These are phyloP conservation scores for Ephemerocybe angulata DNA, from an alignment of 768 basidiomycete genomes.

Conservation along the genomic window DNA sequence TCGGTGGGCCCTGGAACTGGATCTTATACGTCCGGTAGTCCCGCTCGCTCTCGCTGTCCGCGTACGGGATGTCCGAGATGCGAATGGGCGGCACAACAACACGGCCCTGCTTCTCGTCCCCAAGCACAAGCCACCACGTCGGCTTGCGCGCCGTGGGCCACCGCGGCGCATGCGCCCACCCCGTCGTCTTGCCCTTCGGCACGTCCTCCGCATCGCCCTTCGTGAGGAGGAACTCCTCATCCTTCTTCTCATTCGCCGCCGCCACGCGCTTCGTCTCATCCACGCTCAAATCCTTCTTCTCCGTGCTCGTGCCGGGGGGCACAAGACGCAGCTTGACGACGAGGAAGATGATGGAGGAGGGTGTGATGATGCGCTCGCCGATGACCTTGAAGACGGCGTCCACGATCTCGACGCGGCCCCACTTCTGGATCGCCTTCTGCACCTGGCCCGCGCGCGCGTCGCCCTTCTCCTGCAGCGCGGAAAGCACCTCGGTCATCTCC, in stretches of 20 bases:
- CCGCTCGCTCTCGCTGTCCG: constrained; percentile 38
- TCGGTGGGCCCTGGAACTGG: constrained; percentile 92
- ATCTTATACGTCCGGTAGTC: constrained; percentile 84
- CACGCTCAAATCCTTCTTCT: constrained; percentile 39
- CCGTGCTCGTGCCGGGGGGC: constrained; percentile 41
- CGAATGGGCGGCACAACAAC: constrained; percentile 85
- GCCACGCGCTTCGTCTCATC: constrained; percentile 47
- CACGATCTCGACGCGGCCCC: constrained; percentile 76
- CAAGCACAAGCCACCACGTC: constrained; percentile 88
- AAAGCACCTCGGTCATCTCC: constrained; percentile 44
- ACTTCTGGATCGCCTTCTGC: constrained; percentile 62
- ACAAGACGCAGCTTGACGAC: constrained; percentile 77
- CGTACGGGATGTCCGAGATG: constrained; percentile 74
- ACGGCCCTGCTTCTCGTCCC: constrained; percentile 79
- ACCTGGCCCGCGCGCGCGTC: constrained; percentile 50
- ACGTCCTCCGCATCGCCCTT: constrained; percentile 63
- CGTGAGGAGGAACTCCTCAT: constrained; percentile 65
- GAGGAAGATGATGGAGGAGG: constrained; percentile 84
- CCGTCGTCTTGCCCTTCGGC: constrained; percentile 37
- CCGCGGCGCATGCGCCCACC: constrained; percentile 84
- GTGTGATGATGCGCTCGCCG: constrained; percentile 84
- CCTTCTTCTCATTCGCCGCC: constrained; percentile 54
- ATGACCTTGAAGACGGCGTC: constrained; percentile 88
- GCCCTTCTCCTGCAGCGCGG: constrained; percentile 46
- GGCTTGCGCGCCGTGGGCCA: constrained; percentile 94